Percentiles rank a stretch among this genome's conserved stretches.
These are phyloP conservation scores for Cylindrotheca fusiformis DNA, from an alignment of 108 stramenopile genomes.

Conservation along the genomic window DNA sequence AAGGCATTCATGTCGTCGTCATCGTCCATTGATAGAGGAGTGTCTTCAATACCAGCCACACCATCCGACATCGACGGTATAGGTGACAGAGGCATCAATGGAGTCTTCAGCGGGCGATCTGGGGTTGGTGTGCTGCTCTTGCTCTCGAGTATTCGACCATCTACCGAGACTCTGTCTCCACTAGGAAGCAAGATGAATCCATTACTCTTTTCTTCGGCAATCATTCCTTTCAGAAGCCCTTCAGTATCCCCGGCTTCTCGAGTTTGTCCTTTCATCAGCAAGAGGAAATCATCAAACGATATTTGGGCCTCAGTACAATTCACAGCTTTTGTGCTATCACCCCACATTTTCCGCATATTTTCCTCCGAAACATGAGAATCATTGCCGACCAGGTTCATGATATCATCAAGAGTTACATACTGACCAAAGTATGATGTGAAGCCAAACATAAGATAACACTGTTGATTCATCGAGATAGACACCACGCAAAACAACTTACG, in stretches of 20 bases:
- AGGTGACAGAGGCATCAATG: conserved; percentile 1
- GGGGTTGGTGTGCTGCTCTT: neutral
- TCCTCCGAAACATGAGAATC: conserved; percentile 73
- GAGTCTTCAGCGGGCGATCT: neutral
- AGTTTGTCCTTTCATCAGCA: conserved; percentile 87
- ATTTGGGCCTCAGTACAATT: conserved; percentile 61
- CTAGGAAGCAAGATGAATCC: conserved; percentile 3
- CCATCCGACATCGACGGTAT: neutral
- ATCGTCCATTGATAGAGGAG: conserved; percentile 46
- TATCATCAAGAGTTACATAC: conserved; percentile 85
- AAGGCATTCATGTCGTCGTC: conserved; percentile 28
- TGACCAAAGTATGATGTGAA: too few species aligned
- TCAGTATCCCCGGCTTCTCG: conserved; percentile 26
- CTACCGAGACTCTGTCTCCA: conserved; percentile 17
- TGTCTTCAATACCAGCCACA: conserved; percentile 2
- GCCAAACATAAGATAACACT: neutral
- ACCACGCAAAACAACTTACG: conserved; percentile 14
- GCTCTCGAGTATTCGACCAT: neutral
- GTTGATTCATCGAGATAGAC: neutral
- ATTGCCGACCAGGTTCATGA: conserved; percentile 83
- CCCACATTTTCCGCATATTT: conserved; percentile 74
- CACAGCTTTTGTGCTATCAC: conserved; percentile 62
- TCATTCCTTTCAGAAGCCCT: neutral
- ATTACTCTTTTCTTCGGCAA: neutral
- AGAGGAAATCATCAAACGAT: conserved; percentile 76